These are phyloP conservation scores for Ogataea haglerorum DNA, from an alignment of 805 yeast species.

Conservation along the genomic window DNA sequence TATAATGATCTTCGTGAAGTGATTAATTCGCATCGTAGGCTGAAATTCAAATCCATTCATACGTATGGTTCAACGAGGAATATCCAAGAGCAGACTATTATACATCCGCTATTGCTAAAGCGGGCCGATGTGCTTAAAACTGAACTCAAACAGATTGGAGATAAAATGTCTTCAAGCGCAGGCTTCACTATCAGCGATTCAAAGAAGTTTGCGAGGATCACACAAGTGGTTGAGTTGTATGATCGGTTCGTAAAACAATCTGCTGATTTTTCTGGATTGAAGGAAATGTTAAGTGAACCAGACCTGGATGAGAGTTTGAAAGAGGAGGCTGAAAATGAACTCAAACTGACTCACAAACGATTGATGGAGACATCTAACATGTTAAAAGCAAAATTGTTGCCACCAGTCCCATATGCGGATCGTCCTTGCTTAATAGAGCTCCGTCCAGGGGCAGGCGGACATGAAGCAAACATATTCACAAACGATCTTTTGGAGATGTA, in stretches of 20 bases:
- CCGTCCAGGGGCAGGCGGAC: slow-evolving; percentile 95
- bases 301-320: slow-evolving; percentile 45
- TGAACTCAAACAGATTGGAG: slow-evolving; percentile 42
- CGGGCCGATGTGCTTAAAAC: slow-evolving; percentile 38
- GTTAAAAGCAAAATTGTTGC: slow-evolving; percentile 61
- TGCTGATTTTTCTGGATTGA: slow-evolving; percentile 33
- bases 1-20: no score
- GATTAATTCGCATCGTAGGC: no score
- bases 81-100: no score
- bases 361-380: slow-evolving; percentile 40
- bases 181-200: slow-evolving; percentile 47
- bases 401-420: slow-evolving; percentile 73
- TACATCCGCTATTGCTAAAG: not conserved
- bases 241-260: slow-evolving; percentile 35
- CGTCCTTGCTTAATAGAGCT: slow-evolving; percentile 78
- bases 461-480: slow-evolving; percentile 87
- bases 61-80: no score
- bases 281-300: slow-evolving; percentile 30
- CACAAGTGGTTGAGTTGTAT: slow-evolving; percentile 41
- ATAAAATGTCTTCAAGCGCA: slow-evolving; percentile 39
- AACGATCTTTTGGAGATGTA: slow-evolving; percentile 82
- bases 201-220: slow-evolving; percentile 44
- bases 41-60: no score
- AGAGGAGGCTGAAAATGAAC: slow-evolving; percentile 62
- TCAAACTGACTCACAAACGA: slow-evolving; percentile 42